A percentile compares a stretch with the other conserved stretches of the same genome.
phyloP scores from a whole-genome alignment of 2,329 filamentous ascomycete genomes.

The Hansfordia pulvinata region DNA sequence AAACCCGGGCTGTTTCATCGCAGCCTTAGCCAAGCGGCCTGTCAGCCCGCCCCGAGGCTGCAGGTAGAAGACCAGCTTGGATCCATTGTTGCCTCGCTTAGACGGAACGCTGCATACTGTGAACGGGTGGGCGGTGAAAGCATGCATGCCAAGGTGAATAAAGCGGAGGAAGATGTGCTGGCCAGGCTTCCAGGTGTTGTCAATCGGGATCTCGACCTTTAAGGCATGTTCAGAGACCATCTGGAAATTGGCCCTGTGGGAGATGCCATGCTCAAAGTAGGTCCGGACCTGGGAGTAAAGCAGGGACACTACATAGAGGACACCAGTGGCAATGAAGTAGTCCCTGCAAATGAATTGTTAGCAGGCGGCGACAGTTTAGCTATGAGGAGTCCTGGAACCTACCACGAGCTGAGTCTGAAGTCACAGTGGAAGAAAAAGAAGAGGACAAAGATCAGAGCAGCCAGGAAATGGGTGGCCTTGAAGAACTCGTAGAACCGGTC shows the following conservation, averaged over 20 bases:
- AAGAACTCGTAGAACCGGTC: constrained; percentile 46
- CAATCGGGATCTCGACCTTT: constrained; percentile 26
- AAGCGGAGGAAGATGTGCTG: constrained; percentile 44
- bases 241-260: constrained; percentile 24
- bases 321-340: constrained; percentile 44
- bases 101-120: constrained; percentile 36
- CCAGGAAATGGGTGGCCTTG: constrained; percentile 40
- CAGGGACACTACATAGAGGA: constrained; percentile 33
- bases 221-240: constrained; percentile 25
- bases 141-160: constrained; percentile 24
- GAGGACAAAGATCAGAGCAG: constrained; percentile 37
- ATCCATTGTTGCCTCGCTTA: constrained; percentile 7
- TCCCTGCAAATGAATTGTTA: constrained; percentile 29
- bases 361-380: constrained; percentile 1
- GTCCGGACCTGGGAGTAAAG: constrained; percentile 30
- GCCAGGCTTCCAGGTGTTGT: constrained; percentile 31
- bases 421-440: constrained; percentile 50
- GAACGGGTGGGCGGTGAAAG: constrained; percentile 37
- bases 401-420: constrained; percentile 39
- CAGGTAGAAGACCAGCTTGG: constrained; percentile 38
- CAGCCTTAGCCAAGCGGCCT: constrained; percentile 24
- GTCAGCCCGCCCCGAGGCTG: constrained; percentile 35
- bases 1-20: constrained; percentile 18
- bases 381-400: constrained; percentile 3
- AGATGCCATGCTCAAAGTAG: constrained; percentile 33